phyloP scores from a whole-genome alignment of 78 protist genomes.

The slime mould (Dictyostelium discoideum) region DNA sequence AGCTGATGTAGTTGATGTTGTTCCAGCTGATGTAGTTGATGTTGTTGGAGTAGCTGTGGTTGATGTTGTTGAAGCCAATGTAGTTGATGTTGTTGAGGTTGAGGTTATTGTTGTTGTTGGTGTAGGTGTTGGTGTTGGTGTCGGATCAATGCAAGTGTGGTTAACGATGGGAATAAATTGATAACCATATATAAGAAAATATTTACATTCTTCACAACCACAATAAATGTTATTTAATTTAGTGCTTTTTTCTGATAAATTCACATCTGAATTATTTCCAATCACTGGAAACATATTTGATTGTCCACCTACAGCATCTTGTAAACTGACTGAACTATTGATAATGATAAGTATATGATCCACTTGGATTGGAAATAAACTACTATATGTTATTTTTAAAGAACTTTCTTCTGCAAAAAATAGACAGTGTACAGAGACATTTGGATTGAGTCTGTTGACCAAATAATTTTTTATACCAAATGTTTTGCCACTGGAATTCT shows the following conservation, averaged over 20 bases:
- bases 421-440: background rate
- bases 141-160: background rate
- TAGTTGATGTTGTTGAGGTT: background rate
- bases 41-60: background rate
- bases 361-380: background rate
- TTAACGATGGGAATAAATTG: background rate
- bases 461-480: no score
- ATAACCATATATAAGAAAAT: background rate
- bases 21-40: background rate
- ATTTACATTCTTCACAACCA: background rate
- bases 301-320: background rate
- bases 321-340: background rate
- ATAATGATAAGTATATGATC: background rate
- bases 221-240: background rate
- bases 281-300: background rate
- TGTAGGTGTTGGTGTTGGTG: background rate
- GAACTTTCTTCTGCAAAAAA: background rate
- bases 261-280: background rate
- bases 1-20: background rate
- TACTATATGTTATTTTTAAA: background rate
- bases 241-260: background rate
- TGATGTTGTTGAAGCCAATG: no score
- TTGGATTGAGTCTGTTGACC: background rate
- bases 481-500: background rate
- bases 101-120: no score